Conservation (phyloP, 805 yeast species). For the Metschnikowia henanensis region DNA sequence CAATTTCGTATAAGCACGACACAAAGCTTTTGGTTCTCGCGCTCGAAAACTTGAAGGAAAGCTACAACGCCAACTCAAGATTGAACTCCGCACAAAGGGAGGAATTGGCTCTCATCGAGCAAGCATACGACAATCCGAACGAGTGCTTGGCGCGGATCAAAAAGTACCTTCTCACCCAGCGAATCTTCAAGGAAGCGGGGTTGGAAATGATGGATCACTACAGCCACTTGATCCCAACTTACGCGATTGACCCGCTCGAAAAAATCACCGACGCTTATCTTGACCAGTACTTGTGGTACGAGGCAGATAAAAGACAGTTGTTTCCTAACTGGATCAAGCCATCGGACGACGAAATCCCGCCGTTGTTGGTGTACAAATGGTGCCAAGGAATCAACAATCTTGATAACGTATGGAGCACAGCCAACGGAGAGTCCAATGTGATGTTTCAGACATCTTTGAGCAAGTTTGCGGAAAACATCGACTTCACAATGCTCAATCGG, state of each 20-base stretch:
- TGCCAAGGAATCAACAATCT: constrained; percentile 86
- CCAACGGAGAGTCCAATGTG: constrained; percentile 75
- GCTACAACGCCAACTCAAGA: constrained; percentile 63
- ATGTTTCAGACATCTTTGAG: constrained; percentile 75
- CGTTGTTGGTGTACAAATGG: constrained; percentile 90
- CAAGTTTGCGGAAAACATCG: constrained; percentile 81
- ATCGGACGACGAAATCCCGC: constrained; percentile 91
- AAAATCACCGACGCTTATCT: constrained; percentile 95
- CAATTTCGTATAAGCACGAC: constrained; percentile 87
- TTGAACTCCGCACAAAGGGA: constrained; percentile 87
- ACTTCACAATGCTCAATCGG: constrained; percentile 82
- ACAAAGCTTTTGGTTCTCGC: constrained; percentile 89
- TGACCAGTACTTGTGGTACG: constrained; percentile 96
- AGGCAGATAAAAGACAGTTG: constrained; percentile 79
- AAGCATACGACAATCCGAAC: constrained; percentile 96
- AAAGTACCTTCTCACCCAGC: constrained; percentile 76
- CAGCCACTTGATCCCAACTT: constrained; percentile 81
- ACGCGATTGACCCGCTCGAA: constrained; percentile 86
- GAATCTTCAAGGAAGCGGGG: constrained; percentile 88
- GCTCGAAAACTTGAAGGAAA: constrained; percentile 81
- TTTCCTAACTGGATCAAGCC: constrained; percentile 99
- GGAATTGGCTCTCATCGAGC: constrained; percentile 90
- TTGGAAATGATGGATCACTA: constrained; percentile 91
- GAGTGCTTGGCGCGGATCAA: constrained; percentile 86
- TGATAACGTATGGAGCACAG: constrained; percentile 73